These are phyloP conservation scores for Suillus brevipes DNA, from an alignment of 768 basidiomycete species.

Conservation along the genomic window DNA sequence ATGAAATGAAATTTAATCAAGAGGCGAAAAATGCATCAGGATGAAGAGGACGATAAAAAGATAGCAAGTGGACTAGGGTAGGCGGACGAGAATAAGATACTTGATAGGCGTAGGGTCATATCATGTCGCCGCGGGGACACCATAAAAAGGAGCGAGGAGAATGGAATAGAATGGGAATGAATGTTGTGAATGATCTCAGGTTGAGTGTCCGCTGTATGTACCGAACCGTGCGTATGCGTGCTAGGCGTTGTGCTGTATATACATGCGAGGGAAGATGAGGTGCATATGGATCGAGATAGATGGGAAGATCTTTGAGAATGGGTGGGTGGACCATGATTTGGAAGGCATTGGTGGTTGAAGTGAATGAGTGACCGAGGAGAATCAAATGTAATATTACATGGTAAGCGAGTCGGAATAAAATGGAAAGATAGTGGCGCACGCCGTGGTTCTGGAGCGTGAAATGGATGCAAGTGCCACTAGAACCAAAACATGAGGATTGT, in stretches of 20 bases:
- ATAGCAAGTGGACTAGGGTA: neutral
- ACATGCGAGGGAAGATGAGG: conserved; percentile 7
- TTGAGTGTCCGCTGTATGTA: conserved; percentile 8
- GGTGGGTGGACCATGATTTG: neutral
- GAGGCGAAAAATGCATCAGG: neutral
- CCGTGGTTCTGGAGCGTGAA: conserved; percentile 1
- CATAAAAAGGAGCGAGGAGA: neutral
- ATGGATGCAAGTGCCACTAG: conserved; percentile 3
- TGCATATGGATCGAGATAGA: conserved; percentile 4
- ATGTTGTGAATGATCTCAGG: neutral
- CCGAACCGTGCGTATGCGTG: conserved; percentile 4
- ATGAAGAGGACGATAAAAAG: neutral
- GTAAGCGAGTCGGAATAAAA: conserved; percentile 1
- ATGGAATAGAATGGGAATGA: conserved; percentile 4
- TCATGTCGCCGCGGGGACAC: neutral
- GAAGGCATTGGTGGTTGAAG: neutral
- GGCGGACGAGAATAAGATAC: neutral
- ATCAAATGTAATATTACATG: neutral
- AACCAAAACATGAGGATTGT: conserved; percentile 6
- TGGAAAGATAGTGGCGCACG: conserved; percentile 5
- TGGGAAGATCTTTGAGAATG: conserved; percentile 4
- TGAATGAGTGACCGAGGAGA: neutral
- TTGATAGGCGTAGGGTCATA: neutral
- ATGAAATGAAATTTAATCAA: neutral
- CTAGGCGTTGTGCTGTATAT: conserved; percentile 7